These are phyloP conservation scores for Stachybotrys chartarum DNA, from an alignment of 2,329 filamentous ascomycete genomes.

Conservation along the genomic window DNA sequence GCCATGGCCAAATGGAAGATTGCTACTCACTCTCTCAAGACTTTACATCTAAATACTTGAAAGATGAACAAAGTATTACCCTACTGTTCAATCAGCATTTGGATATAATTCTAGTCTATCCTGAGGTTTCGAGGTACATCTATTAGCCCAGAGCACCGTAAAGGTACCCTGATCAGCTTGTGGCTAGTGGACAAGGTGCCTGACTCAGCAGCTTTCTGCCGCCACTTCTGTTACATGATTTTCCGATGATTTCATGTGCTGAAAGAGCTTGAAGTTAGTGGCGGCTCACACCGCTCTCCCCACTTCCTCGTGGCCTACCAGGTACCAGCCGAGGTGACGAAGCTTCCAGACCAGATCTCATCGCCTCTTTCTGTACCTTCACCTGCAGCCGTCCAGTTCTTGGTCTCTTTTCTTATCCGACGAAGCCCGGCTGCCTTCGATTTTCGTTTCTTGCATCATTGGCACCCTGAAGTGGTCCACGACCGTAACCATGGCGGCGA, in stretches of 20 bases:
- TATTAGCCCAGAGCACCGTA: too few relatives aligned
- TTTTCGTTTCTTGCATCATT: neutral
- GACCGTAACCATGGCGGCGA: constrained; percentile 42
- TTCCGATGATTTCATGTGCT: neutral
- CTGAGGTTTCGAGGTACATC: too few relatives aligned
- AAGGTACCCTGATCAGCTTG: too few relatives aligned
- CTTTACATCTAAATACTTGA: too few relatives aligned
- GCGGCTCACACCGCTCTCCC: neutral
- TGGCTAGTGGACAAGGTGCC: neutral
- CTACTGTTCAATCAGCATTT: too few relatives aligned
- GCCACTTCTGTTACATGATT: neutral
- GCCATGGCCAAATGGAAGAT: too few relatives aligned
- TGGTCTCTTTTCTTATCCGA: neutral
- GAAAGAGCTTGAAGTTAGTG: neutral
- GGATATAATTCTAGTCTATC: too few relatives aligned
- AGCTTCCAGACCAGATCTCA: neutral
- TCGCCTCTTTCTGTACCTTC: neutral
- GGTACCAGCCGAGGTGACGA: neutral
- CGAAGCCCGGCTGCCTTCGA: neutral
- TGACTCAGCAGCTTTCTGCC: neutral
- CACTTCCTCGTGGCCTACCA: neutral
- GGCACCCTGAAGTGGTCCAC: neutral
- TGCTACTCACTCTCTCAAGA: too few relatives aligned
- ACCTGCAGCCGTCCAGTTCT: neutral
- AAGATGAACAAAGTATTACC: too few relatives aligned